phyloP scores from a whole-genome alignment of 2,329 filamentous ascomycete species.

The Triangularia verruculosa region DNA sequence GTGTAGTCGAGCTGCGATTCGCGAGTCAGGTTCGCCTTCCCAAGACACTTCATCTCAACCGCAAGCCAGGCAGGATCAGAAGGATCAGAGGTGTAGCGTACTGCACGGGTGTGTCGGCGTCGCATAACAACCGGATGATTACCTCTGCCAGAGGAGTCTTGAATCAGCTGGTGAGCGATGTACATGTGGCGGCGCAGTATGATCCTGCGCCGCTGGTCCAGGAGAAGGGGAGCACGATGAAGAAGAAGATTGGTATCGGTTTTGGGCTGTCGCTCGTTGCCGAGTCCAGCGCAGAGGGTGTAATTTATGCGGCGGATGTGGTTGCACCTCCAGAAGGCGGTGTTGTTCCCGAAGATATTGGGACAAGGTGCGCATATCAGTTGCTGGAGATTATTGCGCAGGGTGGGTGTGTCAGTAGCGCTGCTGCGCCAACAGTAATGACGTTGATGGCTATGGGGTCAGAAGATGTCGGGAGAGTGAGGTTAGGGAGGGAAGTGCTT shows the following conservation, averaged over 20 bases:
- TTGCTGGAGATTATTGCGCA: conserved; percentile 77
- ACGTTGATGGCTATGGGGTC: conserved; percentile 97
- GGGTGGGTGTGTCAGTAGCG: conserved; percentile 75
- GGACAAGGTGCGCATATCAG: conserved; percentile 83
- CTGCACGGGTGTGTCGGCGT: conserved; percentile 83
- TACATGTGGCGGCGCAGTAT: conserved; percentile 82
- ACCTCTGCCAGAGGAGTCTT: conserved; percentile 82
- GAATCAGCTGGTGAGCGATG: conserved; percentile 81
- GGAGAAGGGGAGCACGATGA: conserved; percentile 53
- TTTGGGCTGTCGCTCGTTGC: conserved; percentile 90
- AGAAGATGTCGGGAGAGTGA: conserved; percentile 87
- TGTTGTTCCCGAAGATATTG: conserved; percentile 84
- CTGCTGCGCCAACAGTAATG: conserved; percentile 71
- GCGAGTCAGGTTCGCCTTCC: conserved; percentile 90
- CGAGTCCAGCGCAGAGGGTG: conserved; percentile 77
- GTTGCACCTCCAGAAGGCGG: conserved; percentile 73
- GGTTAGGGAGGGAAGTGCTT: conserved; percentile 76
- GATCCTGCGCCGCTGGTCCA: conserved; percentile 61
- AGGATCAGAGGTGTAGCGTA: conserved; percentile 91
- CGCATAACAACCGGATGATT: conserved; percentile 94
- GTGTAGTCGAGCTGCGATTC: conserved; percentile 90
- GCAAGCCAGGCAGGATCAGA: conserved; percentile 81
- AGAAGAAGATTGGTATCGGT: conserved; percentile 74
- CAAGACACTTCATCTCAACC: conserved; percentile 84
- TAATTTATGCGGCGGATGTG: conserved; percentile 85